Conservation (phyloP, 106 monocot genomes). For the Iris macrosiphon region DNA sequence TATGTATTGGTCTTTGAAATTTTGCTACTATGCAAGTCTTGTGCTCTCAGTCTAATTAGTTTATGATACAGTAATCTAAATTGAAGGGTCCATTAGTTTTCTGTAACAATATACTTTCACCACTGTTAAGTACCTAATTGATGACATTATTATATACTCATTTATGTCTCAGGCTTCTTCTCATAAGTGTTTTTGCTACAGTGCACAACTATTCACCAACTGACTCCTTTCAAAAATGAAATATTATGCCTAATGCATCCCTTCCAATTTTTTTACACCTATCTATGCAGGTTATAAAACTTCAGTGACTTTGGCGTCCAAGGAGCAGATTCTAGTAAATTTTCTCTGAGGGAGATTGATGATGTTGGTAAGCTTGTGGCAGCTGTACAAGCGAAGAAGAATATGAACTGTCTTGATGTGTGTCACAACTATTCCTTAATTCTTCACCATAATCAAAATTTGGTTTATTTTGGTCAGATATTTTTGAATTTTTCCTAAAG, state of each 20-base stretch:
- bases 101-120: too few species aligned
- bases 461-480: neutral
- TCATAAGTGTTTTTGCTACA: too few species aligned
- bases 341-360: constrained; percentile 83
- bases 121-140: too few species aligned
- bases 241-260: neutral
- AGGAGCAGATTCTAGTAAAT: constrained; percentile 86
- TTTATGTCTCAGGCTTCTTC: too few species aligned
- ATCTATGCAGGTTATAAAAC: constrained; percentile 59
- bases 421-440: neutral
- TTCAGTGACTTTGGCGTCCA: constrained; percentile 89
- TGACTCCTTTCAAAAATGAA: neutral
- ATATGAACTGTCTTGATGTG: constrained; percentile 3
- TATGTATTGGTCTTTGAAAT: too few species aligned
- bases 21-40: too few species aligned
- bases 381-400: constrained; percentile 70
- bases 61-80: too few species aligned
- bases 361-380: constrained; percentile 86
- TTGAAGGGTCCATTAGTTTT: too few species aligned
- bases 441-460: neutral
- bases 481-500: neutral
- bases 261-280: neutral
- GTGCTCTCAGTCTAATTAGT: too few species aligned
- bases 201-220: too few species aligned
- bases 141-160: too few species aligned